Percentiles rank a stretch among this genome's conserved stretches.
Evolutionary conservation across 371 early-diverging fungal genomes (phyloP).

Genomic region (Phascolomyces articulosus): DNA sequence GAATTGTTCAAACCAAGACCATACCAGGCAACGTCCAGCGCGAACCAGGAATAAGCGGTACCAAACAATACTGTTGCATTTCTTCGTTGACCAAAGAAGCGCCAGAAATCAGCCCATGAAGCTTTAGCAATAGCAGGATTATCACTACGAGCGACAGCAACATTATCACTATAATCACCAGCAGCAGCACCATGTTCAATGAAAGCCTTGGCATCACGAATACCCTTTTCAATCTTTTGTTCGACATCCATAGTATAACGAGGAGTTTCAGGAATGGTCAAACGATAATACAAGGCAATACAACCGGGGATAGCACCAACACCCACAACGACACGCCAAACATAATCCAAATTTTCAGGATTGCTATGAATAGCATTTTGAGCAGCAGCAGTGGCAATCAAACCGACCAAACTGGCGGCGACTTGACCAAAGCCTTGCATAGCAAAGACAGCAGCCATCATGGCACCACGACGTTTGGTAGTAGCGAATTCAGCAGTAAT

Average conservation of each 20-base stretch:
- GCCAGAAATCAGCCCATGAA: slow-evolving; percentile 59
- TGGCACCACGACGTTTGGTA: slow-evolving; percentile 74
- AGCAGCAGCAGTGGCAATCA: slow-evolving; percentile 61
- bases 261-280: slow-evolving; percentile 89
- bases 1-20: slow-evolving; percentile 85
- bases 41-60: slow-evolving; percentile 70
- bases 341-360: slow-evolving; percentile 66
- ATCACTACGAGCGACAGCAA: slow-evolving; percentile 22
- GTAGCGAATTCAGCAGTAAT: slow-evolving; percentile 88
- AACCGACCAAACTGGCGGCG: slow-evolving; percentile 65
- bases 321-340: slow-evolving; percentile 80
- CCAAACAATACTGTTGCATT: slow-evolving; percentile 63
- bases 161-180: slow-evolving; percentile 34
- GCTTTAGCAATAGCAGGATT: slow-evolving; percentile 32
- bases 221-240: slow-evolving; percentile 62
- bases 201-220: slow-evolving; percentile 53
- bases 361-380: slow-evolving; percentile 57
- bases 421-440: slow-evolving; percentile 89
- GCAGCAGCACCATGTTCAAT: slow-evolving; percentile 35
- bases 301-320: slow-evolving; percentile 76
- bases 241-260: slow-evolving; percentile 81
- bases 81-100: slow-evolving; percentile 60
- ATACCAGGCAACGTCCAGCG: slow-evolving; percentile 88
- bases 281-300: slow-evolving; percentile 66
- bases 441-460: slow-evolving; percentile 87